Evolutionary conservation across 75 land plant species (phyloP).

Genomic region (Picea glauca): DNA sequence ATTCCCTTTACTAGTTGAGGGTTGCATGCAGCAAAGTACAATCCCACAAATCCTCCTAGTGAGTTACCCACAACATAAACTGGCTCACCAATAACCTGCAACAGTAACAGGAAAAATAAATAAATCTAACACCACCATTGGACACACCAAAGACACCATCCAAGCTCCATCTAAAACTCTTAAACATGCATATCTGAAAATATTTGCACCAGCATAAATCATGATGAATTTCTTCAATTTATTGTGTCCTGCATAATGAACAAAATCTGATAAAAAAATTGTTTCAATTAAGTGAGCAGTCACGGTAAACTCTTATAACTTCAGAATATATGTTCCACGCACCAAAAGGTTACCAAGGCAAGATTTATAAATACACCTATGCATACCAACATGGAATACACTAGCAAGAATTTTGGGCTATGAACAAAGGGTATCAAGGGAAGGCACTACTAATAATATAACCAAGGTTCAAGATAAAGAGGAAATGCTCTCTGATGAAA

Average conservation of each 20-base stretch:
- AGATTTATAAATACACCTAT: background rate
- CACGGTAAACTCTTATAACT: background rate
- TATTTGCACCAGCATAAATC: background rate
- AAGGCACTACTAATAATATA: too few relatives aligned
- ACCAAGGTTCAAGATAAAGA: background rate
- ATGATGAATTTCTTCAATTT: background rate
- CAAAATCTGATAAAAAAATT: background rate
- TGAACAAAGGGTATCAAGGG: background rate
- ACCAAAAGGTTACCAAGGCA: background rate
- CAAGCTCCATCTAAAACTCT: background rate
- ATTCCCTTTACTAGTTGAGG: constrained; percentile 74
- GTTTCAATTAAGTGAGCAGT: background rate
- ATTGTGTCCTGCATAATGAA: background rate
- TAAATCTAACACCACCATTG: background rate
- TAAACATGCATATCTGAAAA: constrained; percentile 3
- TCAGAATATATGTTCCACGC: background rate
- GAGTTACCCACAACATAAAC: constrained; percentile 87
- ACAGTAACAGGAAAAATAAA: background rate
- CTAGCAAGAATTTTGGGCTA: background rate
- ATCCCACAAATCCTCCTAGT: constrained; percentile 75
- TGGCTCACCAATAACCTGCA: constrained; percentile 81
- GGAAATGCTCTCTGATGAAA: background rate
- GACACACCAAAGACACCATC: constrained; percentile 1
- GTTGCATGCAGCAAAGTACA: constrained; percentile 75
- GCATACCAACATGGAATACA: too few relatives aligned